phyloP scores from a whole-genome alignment of 371 early-diverging fungal genomes.

The Apophysomyces elegans region DNA sequence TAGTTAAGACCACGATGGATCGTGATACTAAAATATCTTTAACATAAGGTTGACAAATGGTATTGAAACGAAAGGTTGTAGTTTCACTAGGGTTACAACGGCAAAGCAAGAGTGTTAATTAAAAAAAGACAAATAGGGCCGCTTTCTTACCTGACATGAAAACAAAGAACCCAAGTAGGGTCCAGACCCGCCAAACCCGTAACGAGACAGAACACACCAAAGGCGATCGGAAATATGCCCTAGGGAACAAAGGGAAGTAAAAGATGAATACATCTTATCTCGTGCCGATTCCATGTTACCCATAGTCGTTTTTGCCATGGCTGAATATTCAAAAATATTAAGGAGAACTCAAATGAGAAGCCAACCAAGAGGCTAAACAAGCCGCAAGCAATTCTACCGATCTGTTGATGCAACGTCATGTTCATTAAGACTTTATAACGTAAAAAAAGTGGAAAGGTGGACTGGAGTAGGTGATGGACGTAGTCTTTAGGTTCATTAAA shows the following conservation, averaged over 20 bases:
- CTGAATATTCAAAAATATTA: slow-evolving; percentile 61
- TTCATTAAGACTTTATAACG: slow-evolving; percentile 62
- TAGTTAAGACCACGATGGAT: slow-evolving; percentile 18
- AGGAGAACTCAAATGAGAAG: slow-evolving; percentile 56
- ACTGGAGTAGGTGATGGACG: slow-evolving; percentile 56
- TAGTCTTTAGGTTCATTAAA: slow-evolving; percentile 59
- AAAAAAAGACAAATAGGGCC: not conserved
- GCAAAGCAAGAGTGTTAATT: not conserved
- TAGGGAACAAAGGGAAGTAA: slow-evolving; percentile 14
- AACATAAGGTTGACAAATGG: slow-evolving; percentile 37
- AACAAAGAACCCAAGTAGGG: slow-evolving; percentile 47
- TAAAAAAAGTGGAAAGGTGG: slow-evolving; percentile 62
- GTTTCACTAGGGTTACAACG: slow-evolving; percentile 36
- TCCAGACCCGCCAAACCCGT: slow-evolving; percentile 47
- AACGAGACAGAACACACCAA: slow-evolving; percentile 40
- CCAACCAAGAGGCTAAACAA: slow-evolving; percentile 56
- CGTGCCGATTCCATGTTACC: slow-evolving; percentile 38
- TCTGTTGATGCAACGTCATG: slow-evolving; percentile 56
- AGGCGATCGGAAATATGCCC: slow-evolving; percentile 46
- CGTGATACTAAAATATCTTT: slow-evolving; percentile 30
- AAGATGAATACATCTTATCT: not conserved
- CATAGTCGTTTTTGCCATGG: slow-evolving; percentile 58
- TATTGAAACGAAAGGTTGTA: slow-evolving; percentile 44
- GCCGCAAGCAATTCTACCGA: slow-evolving; percentile 53
- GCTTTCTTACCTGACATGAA: slow-evolving; percentile 44